Percentiles rank a stretch among this genome's conserved stretches.
phyloP scores from a whole-genome alignment of 164 flowering plant species.

The Annona cherimola region DNA sequence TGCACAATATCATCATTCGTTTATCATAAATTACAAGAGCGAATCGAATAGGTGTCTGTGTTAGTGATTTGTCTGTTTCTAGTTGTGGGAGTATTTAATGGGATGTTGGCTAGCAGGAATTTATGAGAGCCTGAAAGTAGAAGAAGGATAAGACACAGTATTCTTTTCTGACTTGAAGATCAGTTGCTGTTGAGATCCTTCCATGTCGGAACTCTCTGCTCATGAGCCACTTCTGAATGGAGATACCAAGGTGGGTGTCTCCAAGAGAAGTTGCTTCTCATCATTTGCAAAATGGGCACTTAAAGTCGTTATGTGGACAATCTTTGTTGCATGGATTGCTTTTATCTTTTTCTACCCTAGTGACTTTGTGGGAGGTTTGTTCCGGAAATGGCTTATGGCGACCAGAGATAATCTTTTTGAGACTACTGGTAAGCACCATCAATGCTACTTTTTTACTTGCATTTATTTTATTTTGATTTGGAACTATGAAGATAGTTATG shows the following conservation, averaged over 20 bases:
- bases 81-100: neutral
- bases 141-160: neutral
- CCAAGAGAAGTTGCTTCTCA: constrained; percentile 18
- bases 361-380: constrained; percentile 17
- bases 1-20: neutral
- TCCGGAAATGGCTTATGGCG: constrained; percentile 18
- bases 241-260: constrained; percentile 1
- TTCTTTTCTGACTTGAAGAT: neutral
- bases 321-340: constrained; percentile 55
- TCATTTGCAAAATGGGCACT: constrained; percentile 40
- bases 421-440: constrained; percentile 40
- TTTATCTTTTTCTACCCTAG: constrained; percentile 52
- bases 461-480: neutral
- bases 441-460: neutral
- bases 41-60: neutral
- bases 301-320: constrained; percentile 47
- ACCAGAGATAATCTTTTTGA: constrained; percentile 43
- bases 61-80: neutral
- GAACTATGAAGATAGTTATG: neutral
- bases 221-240: constrained; percentile 32
- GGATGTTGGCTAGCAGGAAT: neutral
- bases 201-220: constrained; percentile 28
- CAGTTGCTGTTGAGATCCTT: neutral
- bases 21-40: neutral
- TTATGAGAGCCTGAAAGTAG: neutral